A percentile compares a stretch with the other conserved stretches of the same genome.
Evolutionary conservation across 139 green algal species (phyloP).

Genomic region (Choricystis sp.): DNA sequence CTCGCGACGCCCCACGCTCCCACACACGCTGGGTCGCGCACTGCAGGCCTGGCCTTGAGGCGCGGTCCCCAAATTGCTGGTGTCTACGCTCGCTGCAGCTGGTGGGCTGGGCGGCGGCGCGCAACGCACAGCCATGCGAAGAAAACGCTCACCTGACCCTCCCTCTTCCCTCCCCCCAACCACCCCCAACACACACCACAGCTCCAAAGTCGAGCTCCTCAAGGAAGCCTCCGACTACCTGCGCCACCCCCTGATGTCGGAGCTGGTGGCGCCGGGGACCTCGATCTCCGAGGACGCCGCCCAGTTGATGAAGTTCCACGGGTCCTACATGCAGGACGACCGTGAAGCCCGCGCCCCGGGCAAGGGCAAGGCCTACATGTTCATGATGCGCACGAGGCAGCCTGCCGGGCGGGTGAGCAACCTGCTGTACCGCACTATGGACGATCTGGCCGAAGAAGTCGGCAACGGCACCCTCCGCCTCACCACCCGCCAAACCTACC

Average conservation of each 20-base stretch:
- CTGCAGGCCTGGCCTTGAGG: no score
- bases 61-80: no score
- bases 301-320: conserved; percentile 99
- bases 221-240: conserved; percentile 96
- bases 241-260: conserved; percentile 89
- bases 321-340: conserved; percentile 93
- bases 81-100: no score
- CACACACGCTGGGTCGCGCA: no score
- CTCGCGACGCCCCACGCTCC: no score
- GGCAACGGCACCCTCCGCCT: conserved; percentile 95
- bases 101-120: no score
- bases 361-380: conserved; percentile 90
- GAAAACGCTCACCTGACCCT: no score
- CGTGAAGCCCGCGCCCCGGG: conserved; percentile 85
- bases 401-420: conserved; percentile 78
- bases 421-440: conserved; percentile 94
- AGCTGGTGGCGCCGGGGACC: conserved; percentile 66
- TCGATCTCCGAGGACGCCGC: conserved; percentile 74
- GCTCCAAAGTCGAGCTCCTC: conserved; percentile 82
- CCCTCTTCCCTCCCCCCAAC: neutral
- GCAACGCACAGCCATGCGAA: no score
- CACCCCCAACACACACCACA: conserved; percentile 16
- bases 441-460: conserved; percentile 93
- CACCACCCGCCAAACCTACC: conserved; percentile 94
- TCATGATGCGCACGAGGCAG: conserved; percentile 98